Base-by-base conservation (phyloP, 1,139 yeast species). In the Candida gigantensis region DNA sequence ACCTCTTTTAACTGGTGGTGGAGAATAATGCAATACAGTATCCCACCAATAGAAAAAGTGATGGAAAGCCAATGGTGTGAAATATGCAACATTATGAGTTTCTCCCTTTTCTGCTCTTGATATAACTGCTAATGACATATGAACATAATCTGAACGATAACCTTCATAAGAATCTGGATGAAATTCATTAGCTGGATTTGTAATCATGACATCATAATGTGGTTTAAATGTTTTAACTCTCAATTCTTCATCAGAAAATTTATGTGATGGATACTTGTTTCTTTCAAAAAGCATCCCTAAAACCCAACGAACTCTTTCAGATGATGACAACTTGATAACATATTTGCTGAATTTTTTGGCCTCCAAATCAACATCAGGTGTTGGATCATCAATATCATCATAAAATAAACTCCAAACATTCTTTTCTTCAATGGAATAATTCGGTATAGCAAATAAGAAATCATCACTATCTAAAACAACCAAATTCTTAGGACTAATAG, bases 21-120 rank as follows among this genome's bases (percentile, higher is more conserved):
- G 81, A 20, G 84, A 65, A 21, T 77, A 74, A 30, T 86, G 79
- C 17, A 83, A 79, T 51, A 92, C 79, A 37, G 83, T 72, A 34
- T 71, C 62, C 96, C 96, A 89, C 97, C 97, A 92, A 27, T 65
- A 61, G 51, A 77, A 79, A 64, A 90, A 90, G 49, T 84, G 84
- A 9, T 64, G 60, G 45, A 88, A 67, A 0, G 84, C 72, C 26
- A 71, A 60, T 0, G 97, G 96, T 0, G 95, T 73, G 28, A 90
- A 61, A 55, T 89, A 94, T 11, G 83, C 76, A 1, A 89, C 73
- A 58, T 89, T 90, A 50, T 77, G 79, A 2, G 84, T 55, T 36
- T 60, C 57, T 0, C 67, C 70, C 3, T 50, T 47, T 2, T 50
- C 34, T 0, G 70, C 56, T 19, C 55, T 59, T 2, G 74, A 68